phyloP scores from a whole-genome alignment of 768 basidiomycete genomes.

The Lentinula sp. region DNA sequence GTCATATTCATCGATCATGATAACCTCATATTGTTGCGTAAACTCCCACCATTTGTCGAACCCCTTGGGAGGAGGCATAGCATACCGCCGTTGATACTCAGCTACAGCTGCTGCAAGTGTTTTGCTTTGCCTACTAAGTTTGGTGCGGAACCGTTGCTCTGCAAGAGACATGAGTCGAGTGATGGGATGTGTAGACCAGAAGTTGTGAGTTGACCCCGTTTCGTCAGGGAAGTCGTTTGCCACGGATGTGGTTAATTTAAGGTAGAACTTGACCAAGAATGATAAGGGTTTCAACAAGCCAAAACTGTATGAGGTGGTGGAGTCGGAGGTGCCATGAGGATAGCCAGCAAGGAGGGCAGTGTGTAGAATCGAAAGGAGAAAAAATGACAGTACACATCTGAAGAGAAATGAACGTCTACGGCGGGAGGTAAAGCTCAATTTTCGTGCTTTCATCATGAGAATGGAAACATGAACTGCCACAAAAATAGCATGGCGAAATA shows the following conservation, averaged over 20 bases:
- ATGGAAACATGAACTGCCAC: too few relatives aligned
- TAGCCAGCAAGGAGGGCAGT: not conserved
- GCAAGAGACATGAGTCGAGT: constrained; percentile 79
- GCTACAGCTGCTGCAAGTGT: constrained; percentile 71
- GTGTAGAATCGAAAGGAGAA: not conserved
- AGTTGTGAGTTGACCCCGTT: not conserved
- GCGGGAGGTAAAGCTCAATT: not conserved
- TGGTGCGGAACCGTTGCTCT: constrained; percentile 56
- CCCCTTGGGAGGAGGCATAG: constrained; percentile 76
- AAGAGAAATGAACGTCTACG: not conserved
- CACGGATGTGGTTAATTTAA: too few relatives aligned
- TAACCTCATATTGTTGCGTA: constrained; percentile 61
- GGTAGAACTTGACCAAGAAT: too few relatives aligned
- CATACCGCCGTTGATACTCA: constrained; percentile 79
- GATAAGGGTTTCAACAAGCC: not conserved
- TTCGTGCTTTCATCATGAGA: not conserved
- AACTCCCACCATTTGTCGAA: constrained; percentile 92
- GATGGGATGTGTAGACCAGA: constrained; percentile 60
- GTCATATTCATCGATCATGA: constrained; percentile 89
- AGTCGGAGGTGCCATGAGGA: not conserved
- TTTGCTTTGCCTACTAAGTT: constrained; percentile 71
- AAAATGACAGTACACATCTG: not conserved
- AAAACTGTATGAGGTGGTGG: not conserved
- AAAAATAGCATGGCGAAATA: too few relatives aligned
- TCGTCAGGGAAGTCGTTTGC: not conserved